phyloP scores from a whole-genome alignment of 352 stramenopile species.

The Phytophthora brassicae region DNA sequence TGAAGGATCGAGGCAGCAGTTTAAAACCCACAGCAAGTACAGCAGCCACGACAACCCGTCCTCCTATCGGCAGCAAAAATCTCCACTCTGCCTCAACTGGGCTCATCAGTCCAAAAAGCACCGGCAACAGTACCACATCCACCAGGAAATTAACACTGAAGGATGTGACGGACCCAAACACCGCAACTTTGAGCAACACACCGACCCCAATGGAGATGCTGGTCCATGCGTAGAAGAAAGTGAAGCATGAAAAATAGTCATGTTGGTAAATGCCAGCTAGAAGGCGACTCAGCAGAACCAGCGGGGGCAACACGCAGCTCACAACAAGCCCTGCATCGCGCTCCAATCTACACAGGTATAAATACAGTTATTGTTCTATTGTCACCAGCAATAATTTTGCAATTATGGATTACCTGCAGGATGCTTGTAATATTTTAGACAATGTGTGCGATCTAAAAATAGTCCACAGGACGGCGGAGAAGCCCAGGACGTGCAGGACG shows the following conservation, averaged over 20 bases:
- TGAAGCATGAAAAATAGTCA: conserved; percentile 34
- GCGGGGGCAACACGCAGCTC: conserved; percentile 55
- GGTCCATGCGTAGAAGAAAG: conserved; percentile 60
- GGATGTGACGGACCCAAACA: conserved; percentile 40
- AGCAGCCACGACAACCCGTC: conserved; percentile 33
- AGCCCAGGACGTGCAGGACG: conserved; percentile 32
- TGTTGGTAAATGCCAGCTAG: conserved; percentile 36
- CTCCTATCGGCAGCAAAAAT: conserved; percentile 41
- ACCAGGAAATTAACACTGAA: conserved; percentile 40
- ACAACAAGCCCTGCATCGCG: conserved; percentile 59
- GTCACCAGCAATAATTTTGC: neutral
- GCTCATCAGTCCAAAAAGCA: conserved; percentile 23
- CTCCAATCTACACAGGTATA: conserved; percentile 43
- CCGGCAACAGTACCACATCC: conserved; percentile 42
- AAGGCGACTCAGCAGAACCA: conserved; percentile 64
- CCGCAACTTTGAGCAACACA: conserved; percentile 43
- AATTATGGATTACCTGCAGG: conserved; percentile 18
- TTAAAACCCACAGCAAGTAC: conserved; percentile 46
- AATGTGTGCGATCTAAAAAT: conserved; percentile 20
- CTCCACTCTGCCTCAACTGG: conserved; percentile 37
- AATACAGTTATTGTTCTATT: conserved; percentile 1
- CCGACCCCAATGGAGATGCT: conserved; percentile 51
- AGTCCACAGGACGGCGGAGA: conserved; percentile 31
- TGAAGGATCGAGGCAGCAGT: conserved; percentile 67
- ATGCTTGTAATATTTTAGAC: conserved; percentile 18